Percentiles rank a stretch among this genome's conserved stretches.
Conservation (phyloP, 257 asterid species). For the Nicotiana noctiflora region DNA sequence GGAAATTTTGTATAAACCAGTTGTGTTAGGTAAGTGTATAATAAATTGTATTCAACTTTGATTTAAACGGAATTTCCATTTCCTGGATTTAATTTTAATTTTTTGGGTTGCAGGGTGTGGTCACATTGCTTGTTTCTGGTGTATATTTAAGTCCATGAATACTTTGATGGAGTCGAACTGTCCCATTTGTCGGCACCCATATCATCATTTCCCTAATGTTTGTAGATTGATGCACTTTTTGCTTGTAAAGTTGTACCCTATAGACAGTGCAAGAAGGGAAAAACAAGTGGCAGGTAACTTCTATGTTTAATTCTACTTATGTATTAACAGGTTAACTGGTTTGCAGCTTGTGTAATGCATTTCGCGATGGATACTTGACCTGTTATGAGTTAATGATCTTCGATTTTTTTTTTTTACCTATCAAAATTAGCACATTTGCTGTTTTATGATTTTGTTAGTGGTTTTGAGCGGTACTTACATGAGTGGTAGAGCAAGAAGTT, state of each 20-base stretch:
- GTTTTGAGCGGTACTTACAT: background rate
- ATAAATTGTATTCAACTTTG: background rate
- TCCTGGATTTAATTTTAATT: background rate
- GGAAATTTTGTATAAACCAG: conserved; percentile 66
- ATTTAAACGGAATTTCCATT: background rate
- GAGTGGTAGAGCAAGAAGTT: background rate
- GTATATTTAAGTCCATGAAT: conserved; percentile 46
- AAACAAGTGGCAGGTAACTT: conserved; percentile 49
- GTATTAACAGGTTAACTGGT: background rate
- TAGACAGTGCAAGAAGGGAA: conserved; percentile 40
- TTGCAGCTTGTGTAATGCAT: background rate
- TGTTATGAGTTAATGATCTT: background rate
- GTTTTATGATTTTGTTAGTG: background rate
- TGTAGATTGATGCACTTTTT: conserved; percentile 47
- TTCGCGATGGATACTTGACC: background rate
- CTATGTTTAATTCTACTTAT: background rate
- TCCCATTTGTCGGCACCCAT: conserved; percentile 51
- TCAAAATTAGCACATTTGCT: background rate
- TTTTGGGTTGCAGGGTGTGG: conserved; percentile 51
- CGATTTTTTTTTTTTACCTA: background rate
- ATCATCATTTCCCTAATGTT: conserved; percentile 49
- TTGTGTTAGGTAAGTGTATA: conserved; percentile 42
- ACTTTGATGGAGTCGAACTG: conserved; percentile 32
- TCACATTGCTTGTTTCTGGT: conserved; percentile 71
- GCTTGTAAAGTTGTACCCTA: conserved; percentile 46